phyloP scores from a whole-genome alignment of 129 eudicot genomes.

The Arctium minus region DNA sequence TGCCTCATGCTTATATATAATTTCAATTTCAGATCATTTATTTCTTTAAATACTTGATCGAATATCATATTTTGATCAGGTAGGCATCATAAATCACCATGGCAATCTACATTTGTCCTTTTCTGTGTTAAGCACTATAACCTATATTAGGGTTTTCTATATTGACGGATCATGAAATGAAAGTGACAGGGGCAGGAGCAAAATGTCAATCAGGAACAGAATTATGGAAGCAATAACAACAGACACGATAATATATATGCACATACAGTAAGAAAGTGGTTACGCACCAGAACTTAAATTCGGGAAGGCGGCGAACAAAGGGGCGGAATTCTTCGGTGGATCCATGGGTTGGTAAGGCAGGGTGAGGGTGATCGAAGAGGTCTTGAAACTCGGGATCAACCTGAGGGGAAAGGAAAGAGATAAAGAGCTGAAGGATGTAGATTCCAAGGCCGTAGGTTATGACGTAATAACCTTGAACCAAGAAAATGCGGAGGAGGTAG shows the following conservation, averaged over 20 bases:
- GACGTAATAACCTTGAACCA: slow-evolving; percentile 68
- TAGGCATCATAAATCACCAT: not conserved
- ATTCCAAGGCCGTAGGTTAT: slow-evolving; percentile 81
- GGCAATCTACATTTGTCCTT: not conserved
- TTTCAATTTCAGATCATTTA: not conserved
- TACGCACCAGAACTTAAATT: slow-evolving; percentile 79
- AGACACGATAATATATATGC: not conserved
- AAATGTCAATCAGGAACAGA: not conserved
- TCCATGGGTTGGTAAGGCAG: slow-evolving; percentile 71
- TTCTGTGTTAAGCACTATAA: not conserved
- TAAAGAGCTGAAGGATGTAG: slow-evolving; percentile 71
- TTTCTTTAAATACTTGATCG: not conserved
- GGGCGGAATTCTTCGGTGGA: slow-evolving; percentile 77
- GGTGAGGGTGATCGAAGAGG: slow-evolving; percentile 25
- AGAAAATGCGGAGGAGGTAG: slow-evolving; percentile 70
- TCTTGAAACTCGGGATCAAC: slow-evolving; percentile 79
- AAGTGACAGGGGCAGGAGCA: not conserved
- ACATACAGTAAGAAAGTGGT: not conserved
- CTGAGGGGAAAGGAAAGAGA: slow-evolving; percentile 80
- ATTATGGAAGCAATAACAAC: not conserved
- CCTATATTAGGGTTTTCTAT: not conserved
- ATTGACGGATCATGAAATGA: not conserved
- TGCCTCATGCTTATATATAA: not conserved
- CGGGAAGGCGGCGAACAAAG: slow-evolving; percentile 84
- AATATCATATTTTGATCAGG: not conserved